A percentile compares a stretch with the other conserved stretches of the same genome.
phyloP scores from a whole-genome alignment of 257 asterid species.

The Pogostemon cablin region DNA sequence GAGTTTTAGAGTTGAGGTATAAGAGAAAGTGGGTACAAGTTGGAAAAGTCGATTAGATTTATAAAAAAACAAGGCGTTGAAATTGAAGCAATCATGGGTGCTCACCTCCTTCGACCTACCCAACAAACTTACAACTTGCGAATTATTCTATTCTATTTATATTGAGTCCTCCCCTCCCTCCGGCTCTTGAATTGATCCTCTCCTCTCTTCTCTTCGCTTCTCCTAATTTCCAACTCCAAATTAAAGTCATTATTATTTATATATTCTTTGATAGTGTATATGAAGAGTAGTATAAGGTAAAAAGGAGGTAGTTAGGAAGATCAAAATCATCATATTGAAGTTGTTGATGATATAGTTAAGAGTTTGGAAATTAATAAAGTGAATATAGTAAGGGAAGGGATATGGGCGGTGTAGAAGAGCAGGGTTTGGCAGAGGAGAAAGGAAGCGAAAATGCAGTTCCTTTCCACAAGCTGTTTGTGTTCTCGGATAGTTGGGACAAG shows the following conservation, averaged over 20 bases:
- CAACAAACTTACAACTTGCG: conserved; percentile 20
- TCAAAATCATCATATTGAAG: too few species aligned
- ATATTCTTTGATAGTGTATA: too few species aligned
- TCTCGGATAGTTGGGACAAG: conserved; percentile 62
- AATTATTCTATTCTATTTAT: not conserved
- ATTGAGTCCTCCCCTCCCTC: conserved; percentile 3
- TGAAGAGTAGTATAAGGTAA: too few species aligned
- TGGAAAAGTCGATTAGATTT: conserved; percentile 24
- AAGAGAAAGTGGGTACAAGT: conserved; percentile 9
- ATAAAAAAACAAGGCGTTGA: conserved; percentile 23
- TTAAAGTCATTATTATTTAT: too few species aligned
- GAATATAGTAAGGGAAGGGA: too few species aligned
- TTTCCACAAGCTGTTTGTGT: conserved; percentile 68
- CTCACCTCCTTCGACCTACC: conserved; percentile 29
- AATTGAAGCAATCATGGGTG: conserved; percentile 13
- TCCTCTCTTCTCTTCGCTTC: not conserved
- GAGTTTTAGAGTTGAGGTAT: too few species aligned
- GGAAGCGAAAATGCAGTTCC: conserved; percentile 49
- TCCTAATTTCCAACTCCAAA: too few species aligned
- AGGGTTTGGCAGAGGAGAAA: conserved; percentile 39
- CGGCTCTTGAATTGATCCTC: conserved; percentile 24
- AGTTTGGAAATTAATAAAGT: too few species aligned
- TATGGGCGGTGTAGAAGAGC: conserved; percentile 31
- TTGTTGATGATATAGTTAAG: too few species aligned
- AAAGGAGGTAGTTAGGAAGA: too few species aligned